Base-by-base conservation (phyloP, 176 grass and related monocot genomes). In the Musa troglodytarum region DNA sequence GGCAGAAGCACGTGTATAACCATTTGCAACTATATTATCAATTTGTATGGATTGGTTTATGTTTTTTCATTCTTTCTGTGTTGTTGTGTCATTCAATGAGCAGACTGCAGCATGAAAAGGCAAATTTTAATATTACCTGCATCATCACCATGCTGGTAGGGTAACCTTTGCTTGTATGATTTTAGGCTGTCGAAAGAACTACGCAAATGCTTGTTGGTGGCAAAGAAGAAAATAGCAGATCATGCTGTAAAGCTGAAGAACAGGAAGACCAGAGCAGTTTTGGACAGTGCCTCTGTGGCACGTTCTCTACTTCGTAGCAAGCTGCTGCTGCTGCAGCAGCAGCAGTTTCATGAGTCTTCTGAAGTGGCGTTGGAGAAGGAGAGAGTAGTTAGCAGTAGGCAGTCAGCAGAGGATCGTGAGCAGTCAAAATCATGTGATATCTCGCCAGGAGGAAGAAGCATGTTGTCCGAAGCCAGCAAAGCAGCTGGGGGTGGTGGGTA, bases 121-220 rank as follows among this genome's bases (percentile, higher is more conserved):
- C 34, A 43, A 43, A 43, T 43, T 43, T 43, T 43, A 43, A 43
- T 43, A 12, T 51, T 20, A 53, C 2, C 50, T 61, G 26, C 28
- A 63, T 62, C 19, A 11, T 74, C 51, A 69, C 72, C 79, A 12
- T 66, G 4, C 26, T 28, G 26, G 26, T 28, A 28, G 26, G 26
- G 26, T 28, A 28, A 28, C 26, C 26, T 28, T 28, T 28, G 26
- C 17, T 22, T 80, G 73, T 25, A 81, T 77, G 53, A 28, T 80
- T 76, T 73, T 80, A 92, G 90, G 86, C 55, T 82, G 65, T 92
- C 90, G 20, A 92, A 89, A 74, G 82, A 80, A 65, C 86, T 92
- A 77, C 82, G 77, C 54, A 64, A 84, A 77, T 84, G 76, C 65
- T 72, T 92, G 54, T 74, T 82, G 73, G 43, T 85, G 65, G 81